Conservation (phyloP, 1,284 basidiomycete species). For the Somion occarium region DNA sequence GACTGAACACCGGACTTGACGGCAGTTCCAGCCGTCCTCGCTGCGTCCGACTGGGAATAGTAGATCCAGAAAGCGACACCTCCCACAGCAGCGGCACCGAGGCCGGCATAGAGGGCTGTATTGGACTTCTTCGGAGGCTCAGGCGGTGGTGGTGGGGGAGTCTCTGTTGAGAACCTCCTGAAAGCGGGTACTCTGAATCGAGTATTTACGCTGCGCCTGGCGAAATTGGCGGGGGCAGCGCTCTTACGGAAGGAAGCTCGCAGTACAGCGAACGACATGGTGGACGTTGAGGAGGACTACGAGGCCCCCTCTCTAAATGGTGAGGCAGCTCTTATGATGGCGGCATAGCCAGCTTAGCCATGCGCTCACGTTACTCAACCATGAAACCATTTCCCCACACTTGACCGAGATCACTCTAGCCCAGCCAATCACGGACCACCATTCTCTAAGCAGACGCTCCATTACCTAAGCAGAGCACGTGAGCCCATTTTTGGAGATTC, state of each 20-base stretch:
- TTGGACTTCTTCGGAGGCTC: constrained; percentile 42
- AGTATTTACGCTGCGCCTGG: constrained; percentile 30
- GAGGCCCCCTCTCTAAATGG: too few species aligned
- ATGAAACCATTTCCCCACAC: constrained; percentile 1
- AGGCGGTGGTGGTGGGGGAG: too few species aligned
- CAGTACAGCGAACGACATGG: constrained; percentile 48
- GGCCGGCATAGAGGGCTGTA: constrained; percentile 47
- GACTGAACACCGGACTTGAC: constrained; percentile 56
- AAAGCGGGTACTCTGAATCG: constrained; percentile 31
- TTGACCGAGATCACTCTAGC: not conserved
- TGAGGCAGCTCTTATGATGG: too few species aligned
- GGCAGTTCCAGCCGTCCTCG: constrained; percentile 45
- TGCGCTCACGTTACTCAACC: not conserved
- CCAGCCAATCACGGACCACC: not conserved
- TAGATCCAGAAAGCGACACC: constrained; percentile 52
- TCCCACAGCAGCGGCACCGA: constrained; percentile 49
- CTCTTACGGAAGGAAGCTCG: constrained; percentile 43
- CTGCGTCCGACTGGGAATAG: constrained; percentile 37
- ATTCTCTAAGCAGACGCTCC: not conserved
- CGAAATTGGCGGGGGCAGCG: constrained; percentile 25
- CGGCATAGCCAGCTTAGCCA: too few species aligned
- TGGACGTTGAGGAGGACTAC: constrained; percentile 7
- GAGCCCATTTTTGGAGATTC: not conserved
- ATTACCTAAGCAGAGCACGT: not conserved
- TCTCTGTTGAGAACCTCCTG: constrained; percentile 55